phyloP scores from a whole-genome alignment of 176 grass and related monocot genomes.

The Panicum miliaceum region DNA sequence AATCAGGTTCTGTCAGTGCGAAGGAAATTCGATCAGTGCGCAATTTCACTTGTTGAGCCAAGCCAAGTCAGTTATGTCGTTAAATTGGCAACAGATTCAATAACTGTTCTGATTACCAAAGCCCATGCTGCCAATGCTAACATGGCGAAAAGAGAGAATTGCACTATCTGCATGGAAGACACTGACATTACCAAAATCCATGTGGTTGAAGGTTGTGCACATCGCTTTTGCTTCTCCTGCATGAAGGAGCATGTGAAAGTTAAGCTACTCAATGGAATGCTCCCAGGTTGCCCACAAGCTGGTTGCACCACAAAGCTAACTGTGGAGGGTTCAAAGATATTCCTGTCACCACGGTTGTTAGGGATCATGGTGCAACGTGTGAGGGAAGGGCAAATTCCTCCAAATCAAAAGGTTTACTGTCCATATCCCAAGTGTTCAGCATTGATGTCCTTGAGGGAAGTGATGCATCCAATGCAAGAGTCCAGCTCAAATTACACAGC shows the following conservation, averaged over 20 bases:
- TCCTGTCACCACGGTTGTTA: constrained; percentile 52
- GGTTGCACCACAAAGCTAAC: constrained; percentile 65
- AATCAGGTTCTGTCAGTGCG: constrained; percentile 42
- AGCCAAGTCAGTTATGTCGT: constrained; percentile 46
- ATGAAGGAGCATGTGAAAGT: constrained; percentile 83
- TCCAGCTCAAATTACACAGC: constrained; percentile 52
- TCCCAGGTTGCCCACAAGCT: constrained; percentile 70
- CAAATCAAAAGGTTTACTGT: constrained; percentile 72
- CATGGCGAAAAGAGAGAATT: constrained; percentile 60
- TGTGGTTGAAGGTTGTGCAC: constrained; percentile 55
- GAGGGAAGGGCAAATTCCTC: constrained; percentile 68
- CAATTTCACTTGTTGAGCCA: constrained; percentile 46
- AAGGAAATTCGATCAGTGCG: constrained; percentile 62
- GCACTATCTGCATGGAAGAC: constrained; percentile 76
- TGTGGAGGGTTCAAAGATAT: constrained; percentile 59
- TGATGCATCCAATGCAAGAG: constrained; percentile 43
- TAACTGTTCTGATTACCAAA: constrained; percentile 57
- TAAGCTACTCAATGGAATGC: constrained; percentile 63
- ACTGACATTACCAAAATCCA: constrained; percentile 63
- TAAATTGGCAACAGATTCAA: constrained; percentile 65
- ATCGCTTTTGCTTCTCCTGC: constrained; percentile 80
- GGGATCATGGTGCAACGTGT: constrained; percentile 67
- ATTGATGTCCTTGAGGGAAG: constrained; percentile 72
- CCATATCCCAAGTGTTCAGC: constrained; percentile 77
- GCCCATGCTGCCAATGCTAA: constrained; percentile 21